These are phyloP conservation scores for Prosopis cineraria DNA, from an alignment of 306 rosid genomes.

Conservation along the genomic window DNA sequence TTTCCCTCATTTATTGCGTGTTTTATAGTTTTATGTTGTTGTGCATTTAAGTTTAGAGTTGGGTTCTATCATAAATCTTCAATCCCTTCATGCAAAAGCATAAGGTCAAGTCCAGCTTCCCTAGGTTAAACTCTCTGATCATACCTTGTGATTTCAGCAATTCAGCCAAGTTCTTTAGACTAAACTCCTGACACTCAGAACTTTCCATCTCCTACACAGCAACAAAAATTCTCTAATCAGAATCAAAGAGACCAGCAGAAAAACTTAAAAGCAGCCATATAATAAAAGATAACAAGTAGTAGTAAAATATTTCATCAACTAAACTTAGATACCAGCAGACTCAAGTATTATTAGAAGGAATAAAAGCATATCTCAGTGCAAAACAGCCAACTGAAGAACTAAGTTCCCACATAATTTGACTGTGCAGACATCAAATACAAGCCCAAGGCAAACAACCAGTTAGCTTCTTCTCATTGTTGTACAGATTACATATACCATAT, in stretches of 20 bases:
- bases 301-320: conserved; percentile 3
- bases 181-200: conserved; percentile 59
- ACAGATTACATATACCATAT: conserved; percentile 2
- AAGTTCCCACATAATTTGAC: not conserved
- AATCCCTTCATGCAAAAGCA: not conserved
- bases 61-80: too few species aligned
- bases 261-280: conserved; percentile 4
- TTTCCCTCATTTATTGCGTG: too few species aligned
- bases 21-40: too few species aligned
- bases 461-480: not conserved
- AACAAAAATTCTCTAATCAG: conserved; percentile 38
- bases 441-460: not conserved
- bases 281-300: conserved; percentile 16
- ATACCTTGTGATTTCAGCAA: conserved; percentile 80
- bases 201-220: conserved; percentile 80
- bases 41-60: too few species aligned
- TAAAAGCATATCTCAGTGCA: too few species aligned
- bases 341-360: conserved; percentile 7
- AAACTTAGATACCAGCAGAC: conserved; percentile 17
- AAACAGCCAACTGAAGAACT: not conserved
- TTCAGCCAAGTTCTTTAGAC: conserved; percentile 70
- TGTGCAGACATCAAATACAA: not conserved
- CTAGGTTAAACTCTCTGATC: conserved; percentile 32
- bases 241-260: conserved; percentile 22
- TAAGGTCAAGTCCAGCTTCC: conserved; percentile 30